Conservation (phyloP, 1,284 basidiomycete genomes). For the Golubevia sp. region DNA sequence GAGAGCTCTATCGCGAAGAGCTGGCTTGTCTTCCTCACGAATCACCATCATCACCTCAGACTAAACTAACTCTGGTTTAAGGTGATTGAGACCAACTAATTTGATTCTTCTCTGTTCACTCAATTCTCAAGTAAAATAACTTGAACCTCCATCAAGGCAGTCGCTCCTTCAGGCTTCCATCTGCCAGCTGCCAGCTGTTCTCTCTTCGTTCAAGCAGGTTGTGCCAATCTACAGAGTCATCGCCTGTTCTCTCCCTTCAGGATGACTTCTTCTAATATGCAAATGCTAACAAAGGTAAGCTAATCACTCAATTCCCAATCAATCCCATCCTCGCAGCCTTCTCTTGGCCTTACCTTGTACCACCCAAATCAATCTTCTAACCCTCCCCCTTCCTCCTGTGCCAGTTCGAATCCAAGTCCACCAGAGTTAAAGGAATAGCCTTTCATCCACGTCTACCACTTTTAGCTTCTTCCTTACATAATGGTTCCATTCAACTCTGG, state of each 20-base stretch:
- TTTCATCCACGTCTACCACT: slow-evolving; percentile 57
- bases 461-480: slow-evolving; percentile 56
- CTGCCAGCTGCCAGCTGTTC: no score
- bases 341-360: neutral
- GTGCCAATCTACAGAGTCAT: no score
- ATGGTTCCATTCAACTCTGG: slow-evolving; percentile 61
- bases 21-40: no score
- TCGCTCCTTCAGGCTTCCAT: neutral
- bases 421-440: slow-evolving; percentile 59
- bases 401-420: slow-evolving; percentile 59
- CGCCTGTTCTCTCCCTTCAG: no score
- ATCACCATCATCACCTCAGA: no score
- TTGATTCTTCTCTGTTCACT: no score
- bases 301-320: neutral
- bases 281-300: neutral
- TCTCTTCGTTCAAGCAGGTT: no score
- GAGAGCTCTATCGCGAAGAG: no score
- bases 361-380: neutral
- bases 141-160: neutral
- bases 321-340: neutral
- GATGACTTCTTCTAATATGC: slow-evolving; percentile 8
- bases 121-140: neutral
- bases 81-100: no score
- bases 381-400: neutral
- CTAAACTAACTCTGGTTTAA: no score